These are phyloP conservation scores for Suillus plorans DNA, from an alignment of 768 basidiomycete species.

Conservation along the genomic window DNA sequence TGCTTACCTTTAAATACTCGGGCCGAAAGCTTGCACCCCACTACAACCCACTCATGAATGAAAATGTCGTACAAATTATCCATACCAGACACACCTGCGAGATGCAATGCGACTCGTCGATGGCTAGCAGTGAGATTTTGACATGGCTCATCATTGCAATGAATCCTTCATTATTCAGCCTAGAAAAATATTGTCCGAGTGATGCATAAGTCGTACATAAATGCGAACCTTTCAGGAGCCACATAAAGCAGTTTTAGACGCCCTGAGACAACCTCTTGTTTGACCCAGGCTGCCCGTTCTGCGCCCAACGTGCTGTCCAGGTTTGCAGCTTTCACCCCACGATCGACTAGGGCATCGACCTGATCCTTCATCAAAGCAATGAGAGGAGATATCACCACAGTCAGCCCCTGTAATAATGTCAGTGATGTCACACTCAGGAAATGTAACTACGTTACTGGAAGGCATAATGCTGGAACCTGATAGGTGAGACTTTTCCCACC, in stretches of 20 bases:
- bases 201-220: not conserved
- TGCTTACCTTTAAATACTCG: constrained; percentile 26
- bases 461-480: constrained; percentile 41
- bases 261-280: constrained; percentile 36
- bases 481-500: constrained; percentile 41
- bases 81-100: constrained; percentile 31
- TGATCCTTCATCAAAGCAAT: constrained; percentile 40
- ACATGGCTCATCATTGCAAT: constrained; percentile 42
- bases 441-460: constrained; percentile 22
- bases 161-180: constrained; percentile 47
- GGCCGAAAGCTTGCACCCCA: constrained; percentile 47
- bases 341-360: constrained; percentile 33
- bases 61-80: not conserved
- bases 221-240: constrained; percentile 40
- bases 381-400: constrained; percentile 38
- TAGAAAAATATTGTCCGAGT: constrained; percentile 8
- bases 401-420: constrained; percentile 21
- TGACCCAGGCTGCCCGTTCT: constrained; percentile 33
- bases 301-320: constrained; percentile 39
- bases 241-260: constrained; percentile 49
- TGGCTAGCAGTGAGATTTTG: constrained; percentile 45
- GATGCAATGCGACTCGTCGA: constrained; percentile 52
- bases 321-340: constrained; percentile 38
- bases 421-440: not conserved
- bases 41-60: constrained; percentile 15